Evolutionary conservation across 306 rosid species (phyloP), one percentile per base, ranked within the genome.

Genomic region (Astragalus glycyphyllos): DNA sequence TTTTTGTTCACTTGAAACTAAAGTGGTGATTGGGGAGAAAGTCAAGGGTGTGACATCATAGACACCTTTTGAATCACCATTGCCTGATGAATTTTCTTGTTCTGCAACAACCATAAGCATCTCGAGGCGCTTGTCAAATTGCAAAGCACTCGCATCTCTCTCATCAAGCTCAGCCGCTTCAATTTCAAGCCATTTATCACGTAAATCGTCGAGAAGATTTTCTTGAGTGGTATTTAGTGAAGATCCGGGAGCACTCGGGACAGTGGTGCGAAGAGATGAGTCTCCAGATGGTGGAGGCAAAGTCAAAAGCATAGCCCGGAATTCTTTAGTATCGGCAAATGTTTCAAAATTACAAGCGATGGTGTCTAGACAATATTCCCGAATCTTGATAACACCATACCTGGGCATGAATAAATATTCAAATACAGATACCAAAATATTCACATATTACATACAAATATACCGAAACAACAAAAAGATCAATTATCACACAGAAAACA

Each of bases 111-210:
- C 53, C 96, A 93, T 68, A 69, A 90, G 90, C 96, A 90, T 88
- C 84, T 88, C 96, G 3, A 93, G 94, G 71, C 96, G 96, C 75
- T 88, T 87, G 82, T 90, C 97, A 71, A 93, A 90, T 44, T 86
- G 85, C 51, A 93, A 74, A 41, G 97, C 98, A 69, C 98, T 93
- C 81, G 88, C 97, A 68, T 93, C 97, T 84, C 98, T 88, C 87
- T 85, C 6, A 73, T 93, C 97, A 64, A 93, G 97, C 81, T 90
- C 98, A 5, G 96, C 97, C 23, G 96, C 98, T 81, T 93, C 98
- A 77, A 88, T 89, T 84, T 88, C 97, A 60, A 90, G 98, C 98
- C 98, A 93, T 83, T 88, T 93, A 59, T 93, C 98, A 78, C 98
- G 81, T 61, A 93, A 70, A 81, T 93, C 98, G 50, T 93, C 98